A percentile compares a stretch with the other conserved stretches of the same genome.
phyloP scores from a whole-genome alignment of 768 basidiomycete genomes.

The Phaffia australis region DNA sequence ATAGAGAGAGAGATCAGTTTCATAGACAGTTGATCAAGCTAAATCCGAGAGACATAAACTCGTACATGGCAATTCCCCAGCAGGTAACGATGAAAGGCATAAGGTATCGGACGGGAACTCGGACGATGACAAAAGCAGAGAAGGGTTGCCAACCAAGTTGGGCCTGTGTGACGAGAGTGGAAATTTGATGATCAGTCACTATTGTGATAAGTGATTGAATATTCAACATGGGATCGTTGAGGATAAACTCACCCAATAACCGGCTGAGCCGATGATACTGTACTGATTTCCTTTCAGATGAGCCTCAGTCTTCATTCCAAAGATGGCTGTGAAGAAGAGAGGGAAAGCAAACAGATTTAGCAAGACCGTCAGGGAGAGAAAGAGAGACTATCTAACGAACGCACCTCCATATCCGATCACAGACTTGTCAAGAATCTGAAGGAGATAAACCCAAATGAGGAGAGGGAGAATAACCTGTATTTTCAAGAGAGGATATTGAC shows the following conservation, averaged over 20 bases:
- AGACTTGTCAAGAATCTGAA: slow-evolving; percentile 29
- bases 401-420: slow-evolving; percentile 19
- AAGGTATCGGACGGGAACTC: slow-evolving; percentile 29
- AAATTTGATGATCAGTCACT: not conserved
- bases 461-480: slow-evolving; percentile 19
- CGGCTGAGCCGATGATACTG: slow-evolving; percentile 26
- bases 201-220: not conserved
- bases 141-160: slow-evolving; percentile 31
- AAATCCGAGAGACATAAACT: not conserved
- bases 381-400: not conserved
- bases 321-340: slow-evolving; percentile 32
- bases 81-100: slow-evolving; percentile 27
- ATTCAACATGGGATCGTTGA: not conserved
- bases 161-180: slow-evolving; percentile 6
- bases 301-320: slow-evolving; percentile 29
- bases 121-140: slow-evolving; percentile 32
- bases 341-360: slow-evolving; percentile 19
- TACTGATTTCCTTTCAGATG: slow-evolving; percentile 21
- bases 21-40: too few relatives aligned
- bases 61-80: slow-evolving; percentile 29
- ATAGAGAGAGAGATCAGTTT: too few relatives aligned
- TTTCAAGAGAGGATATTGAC: too few relatives aligned
- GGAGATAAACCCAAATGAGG: slow-evolving; percentile 35
- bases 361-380: not conserved
- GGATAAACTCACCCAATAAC: slow-evolving; percentile 28